Percentiles rank a stretch among this genome's conserved stretches.
These are phyloP conservation scores for Aspergillus pseudoviridinutans DNA, from an alignment of 2,329 filamentous ascomycete genomes.

Conservation along the genomic window DNA sequence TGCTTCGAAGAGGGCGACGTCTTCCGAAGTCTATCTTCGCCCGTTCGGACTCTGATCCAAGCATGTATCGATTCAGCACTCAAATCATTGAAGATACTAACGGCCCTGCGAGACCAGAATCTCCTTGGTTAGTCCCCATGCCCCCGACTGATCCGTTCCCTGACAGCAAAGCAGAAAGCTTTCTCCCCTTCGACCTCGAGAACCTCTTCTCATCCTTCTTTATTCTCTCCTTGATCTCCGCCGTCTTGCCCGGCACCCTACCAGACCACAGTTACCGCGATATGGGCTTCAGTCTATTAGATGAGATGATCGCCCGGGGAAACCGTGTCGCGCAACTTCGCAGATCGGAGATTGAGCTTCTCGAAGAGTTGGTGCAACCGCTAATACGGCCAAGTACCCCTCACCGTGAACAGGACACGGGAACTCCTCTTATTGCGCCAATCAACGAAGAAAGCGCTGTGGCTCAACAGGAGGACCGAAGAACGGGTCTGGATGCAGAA, in stretches of 20 bases:
- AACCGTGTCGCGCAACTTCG: conserved; percentile 19
- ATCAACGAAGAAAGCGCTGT: background rate
- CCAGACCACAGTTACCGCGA: conserved; percentile 43
- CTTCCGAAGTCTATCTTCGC: conserved; percentile 15
- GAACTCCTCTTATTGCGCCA: background rate
- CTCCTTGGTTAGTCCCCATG: conserved; percentile 14
- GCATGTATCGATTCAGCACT: conserved; percentile 20
- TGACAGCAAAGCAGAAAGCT: conserved; percentile 14
- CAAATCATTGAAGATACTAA: conserved; percentile 19
- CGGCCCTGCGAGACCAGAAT: conserved; percentile 20
- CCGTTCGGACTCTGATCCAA: conserved; percentile 18
- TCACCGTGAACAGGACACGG: background rate
- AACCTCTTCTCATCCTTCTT: conserved; percentile 32
- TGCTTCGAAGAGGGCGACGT: conserved; percentile 15
- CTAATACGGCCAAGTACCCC: background rate
- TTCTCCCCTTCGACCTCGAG: conserved; percentile 35
- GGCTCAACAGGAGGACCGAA: background rate
- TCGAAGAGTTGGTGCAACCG: conserved; percentile 16
- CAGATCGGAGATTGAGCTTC: conserved; percentile 19
- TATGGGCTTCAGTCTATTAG: conserved; percentile 12
- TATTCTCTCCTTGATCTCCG: conserved; percentile 28
- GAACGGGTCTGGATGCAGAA: background rate
- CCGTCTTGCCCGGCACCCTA: conserved; percentile 40
- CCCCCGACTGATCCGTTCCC: background rate
- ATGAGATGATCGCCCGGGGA: conserved; percentile 18